phyloP scores from a whole-genome alignment of 176 grass and related monocot genomes.

The sorghum (Sorghum bicolor) region Sorghum_bicolor_NCBIv3 NC_012875.2:46583001-46583500 shows the following conservation, averaged over 20 bases:
- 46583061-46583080: neutral
- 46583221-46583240: neutral
- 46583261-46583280: neutral
- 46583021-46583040: neutral
- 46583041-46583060: neutral
- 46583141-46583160: neutral
- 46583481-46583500: neutral
- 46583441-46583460: neutral
- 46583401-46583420: too few relatives aligned
- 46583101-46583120: neutral
- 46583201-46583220: neutral
- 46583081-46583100: neutral
- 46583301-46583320: neutral
- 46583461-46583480: neutral
- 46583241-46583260: neutral
- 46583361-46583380: neutral
- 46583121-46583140: neutral
- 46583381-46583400: neutral
- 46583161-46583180: neutral
- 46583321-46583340: neutral
- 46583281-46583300: neutral
- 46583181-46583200: neutral
- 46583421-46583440: neutral
- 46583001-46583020: neutral
- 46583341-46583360: neutral